These are phyloP conservation scores for Suhomyces sp. DNA, from an alignment of 805 yeast species.

Conservation along the genomic window DNA sequence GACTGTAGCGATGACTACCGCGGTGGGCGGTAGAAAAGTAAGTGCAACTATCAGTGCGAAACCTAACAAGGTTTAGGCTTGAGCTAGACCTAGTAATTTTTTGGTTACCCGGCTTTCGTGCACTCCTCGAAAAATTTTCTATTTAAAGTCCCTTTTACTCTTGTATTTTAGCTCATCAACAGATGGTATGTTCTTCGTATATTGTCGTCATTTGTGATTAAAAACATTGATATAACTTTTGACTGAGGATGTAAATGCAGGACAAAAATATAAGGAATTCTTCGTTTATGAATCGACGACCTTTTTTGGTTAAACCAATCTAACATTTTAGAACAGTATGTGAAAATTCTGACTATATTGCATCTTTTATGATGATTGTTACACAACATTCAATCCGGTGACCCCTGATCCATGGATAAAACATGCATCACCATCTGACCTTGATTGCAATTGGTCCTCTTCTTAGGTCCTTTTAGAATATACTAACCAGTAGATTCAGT, in stretches of 20 bases:
- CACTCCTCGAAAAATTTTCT: not conserved
- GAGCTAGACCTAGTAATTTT: not conserved
- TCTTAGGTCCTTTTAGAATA: not conserved
- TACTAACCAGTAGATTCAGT: not conserved
- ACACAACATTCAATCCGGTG: constrained; percentile 38
- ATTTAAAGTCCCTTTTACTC: not conserved
- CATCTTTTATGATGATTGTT: constrained; percentile 13
- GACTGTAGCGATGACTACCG: not conserved
- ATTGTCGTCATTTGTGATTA: constrained; percentile 19
- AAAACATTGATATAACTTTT: constrained; percentile 26
- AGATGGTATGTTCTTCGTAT: not conserved
- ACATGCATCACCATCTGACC: constrained; percentile 99
- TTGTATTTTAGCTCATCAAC: not conserved
- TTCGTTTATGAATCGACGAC: constrained; percentile 58
- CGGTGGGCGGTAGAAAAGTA: not conserved
- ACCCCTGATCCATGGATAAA: constrained; percentile 76
- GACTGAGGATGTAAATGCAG: constrained; percentile 78
- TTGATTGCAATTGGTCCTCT: not conserved
- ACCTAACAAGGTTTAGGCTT: not conserved
- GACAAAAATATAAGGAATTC: constrained; percentile 68
- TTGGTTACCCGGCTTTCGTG: not conserved
- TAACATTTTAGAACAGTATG: constrained; percentile 7
- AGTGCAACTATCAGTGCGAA: no score
- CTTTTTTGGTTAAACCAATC: not conserved
- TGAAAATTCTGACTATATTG: not conserved